phyloP scores from a whole-genome alignment of 169 alveolate genomes.

The Eimeria necatrix region DNA sequence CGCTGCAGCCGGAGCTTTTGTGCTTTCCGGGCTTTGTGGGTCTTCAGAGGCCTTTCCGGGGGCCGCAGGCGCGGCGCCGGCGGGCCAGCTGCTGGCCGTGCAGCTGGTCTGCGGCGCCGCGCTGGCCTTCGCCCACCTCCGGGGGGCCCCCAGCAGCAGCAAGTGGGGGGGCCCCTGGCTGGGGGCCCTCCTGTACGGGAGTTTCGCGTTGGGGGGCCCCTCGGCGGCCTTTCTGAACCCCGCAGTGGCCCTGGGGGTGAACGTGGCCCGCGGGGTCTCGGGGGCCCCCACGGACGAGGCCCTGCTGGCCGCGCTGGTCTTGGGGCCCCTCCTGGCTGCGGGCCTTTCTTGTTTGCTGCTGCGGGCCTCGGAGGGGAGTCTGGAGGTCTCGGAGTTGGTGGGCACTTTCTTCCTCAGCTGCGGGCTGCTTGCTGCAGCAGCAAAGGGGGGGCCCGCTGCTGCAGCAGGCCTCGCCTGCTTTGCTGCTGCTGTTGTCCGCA shows the following conservation, averaged over 20 bases:
- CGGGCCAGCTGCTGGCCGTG: background rate
- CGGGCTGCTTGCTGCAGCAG: constrained; percentile 36
- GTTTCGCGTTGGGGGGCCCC: background rate
- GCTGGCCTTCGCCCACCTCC: constrained; percentile 19
- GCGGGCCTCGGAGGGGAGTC: background rate
- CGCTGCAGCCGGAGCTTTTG: background rate
- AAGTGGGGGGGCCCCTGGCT: constrained; percentile 47
- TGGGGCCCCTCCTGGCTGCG: constrained; percentile 16
- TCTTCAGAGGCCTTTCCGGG: background rate
- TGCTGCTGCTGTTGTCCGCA: constrained; percentile 15
- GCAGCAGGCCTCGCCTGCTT: constrained; percentile 41
- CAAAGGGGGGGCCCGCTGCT: background rate
- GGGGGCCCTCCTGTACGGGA: constrained; percentile 31
- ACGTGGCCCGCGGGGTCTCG: background rate
- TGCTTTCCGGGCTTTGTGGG: background rate
- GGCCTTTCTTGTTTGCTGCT: background rate
- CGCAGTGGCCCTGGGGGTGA: constrained; percentile 19
- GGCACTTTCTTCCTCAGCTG: constrained; percentile 56
- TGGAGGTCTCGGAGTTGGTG: constrained; percentile 9
- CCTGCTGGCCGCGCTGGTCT: background rate
- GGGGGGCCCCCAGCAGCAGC: background rate
- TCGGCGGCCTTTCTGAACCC: constrained; percentile 11
- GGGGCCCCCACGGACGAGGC: constrained; percentile 1
- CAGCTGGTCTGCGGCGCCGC: constrained; percentile 42
- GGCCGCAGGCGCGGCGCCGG: background rate